These are phyloP conservation scores for Kregervanrija delftensis DNA, from an alignment of 805 yeast genomes.

Conservation along the genomic window DNA sequence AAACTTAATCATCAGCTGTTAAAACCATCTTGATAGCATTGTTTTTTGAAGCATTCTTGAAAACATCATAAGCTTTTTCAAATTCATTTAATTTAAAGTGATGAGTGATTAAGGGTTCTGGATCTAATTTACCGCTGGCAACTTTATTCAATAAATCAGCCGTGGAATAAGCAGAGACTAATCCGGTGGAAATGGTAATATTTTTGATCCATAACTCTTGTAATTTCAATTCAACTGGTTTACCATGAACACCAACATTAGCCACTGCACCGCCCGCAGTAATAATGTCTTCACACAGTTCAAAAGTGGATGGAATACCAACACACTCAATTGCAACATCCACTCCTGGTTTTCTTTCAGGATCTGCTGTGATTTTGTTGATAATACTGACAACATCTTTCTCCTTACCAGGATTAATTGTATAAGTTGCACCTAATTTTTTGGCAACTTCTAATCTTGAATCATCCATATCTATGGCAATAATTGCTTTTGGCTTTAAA, in stretches of 20 bases:
- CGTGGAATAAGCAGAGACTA: conserved; percentile 42
- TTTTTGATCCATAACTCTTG: conserved; percentile 42
- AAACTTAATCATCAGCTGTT: conserved; percentile 9
- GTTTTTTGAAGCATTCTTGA: conserved; percentile 42
- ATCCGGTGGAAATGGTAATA: conserved; percentile 39
- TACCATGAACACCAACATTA: conserved; percentile 53
- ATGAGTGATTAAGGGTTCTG: conserved; percentile 50
- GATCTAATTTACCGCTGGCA: conserved; percentile 34
- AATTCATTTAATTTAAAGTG: conserved; percentile 49
- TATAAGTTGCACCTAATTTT: conserved; percentile 53
- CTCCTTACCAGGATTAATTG: conserved; percentile 44
- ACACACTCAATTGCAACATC: conserved; percentile 62
- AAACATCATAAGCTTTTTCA: conserved; percentile 55
- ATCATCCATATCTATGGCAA: conserved; percentile 55
- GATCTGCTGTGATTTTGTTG: conserved; percentile 17
- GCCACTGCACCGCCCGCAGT: conserved; percentile 58
- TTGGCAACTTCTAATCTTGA: conserved; percentile 51
- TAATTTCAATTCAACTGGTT: conserved; percentile 32
- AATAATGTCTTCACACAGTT: conserved; percentile 48
- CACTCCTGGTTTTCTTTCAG: conserved; percentile 39
- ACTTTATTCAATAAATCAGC: conserved; percentile 31
- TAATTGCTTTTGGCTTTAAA: conserved; percentile 47
- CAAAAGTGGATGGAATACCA: conserved; percentile 57
- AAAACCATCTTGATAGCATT: conserved; percentile 47
- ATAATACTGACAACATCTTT: conserved; percentile 30